Conservation (phyloP, 306 rosid species). For the Herpetospermum pedunculosum region DNA sequence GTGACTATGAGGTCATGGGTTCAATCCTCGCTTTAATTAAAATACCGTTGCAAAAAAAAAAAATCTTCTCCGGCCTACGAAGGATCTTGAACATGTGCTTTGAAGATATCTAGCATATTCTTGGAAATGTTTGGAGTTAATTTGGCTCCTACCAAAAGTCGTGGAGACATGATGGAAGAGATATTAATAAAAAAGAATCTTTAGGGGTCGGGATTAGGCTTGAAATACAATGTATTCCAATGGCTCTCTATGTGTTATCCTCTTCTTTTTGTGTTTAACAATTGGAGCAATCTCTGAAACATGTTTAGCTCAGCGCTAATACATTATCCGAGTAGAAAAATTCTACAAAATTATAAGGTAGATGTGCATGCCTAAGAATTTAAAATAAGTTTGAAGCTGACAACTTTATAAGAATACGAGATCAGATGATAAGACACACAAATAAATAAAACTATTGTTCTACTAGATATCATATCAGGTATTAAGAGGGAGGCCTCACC, state of each 20-base stretch:
- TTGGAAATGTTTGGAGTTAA: neutral
- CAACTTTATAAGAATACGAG: neutral
- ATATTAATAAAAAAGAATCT: neutral
- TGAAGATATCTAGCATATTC: no score
- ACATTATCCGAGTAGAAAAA: neutral
- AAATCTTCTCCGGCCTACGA: no score
- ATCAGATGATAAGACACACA: no score
- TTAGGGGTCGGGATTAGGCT: neutral
- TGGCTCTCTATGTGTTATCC: neutral
- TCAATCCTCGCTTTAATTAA: no score
- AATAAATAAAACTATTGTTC: no score
- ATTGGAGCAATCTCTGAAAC: neutral
- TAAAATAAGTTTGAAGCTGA: no score
- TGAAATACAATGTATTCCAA: neutral
- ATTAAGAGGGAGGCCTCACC: constrained; percentile 23
- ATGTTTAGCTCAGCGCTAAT: neutral
- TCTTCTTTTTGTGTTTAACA: neutral
- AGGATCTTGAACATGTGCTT: neutral
- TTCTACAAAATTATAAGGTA: neutral
- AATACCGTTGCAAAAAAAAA: no score
- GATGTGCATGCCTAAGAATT: neutral
- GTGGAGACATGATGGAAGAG: neutral
- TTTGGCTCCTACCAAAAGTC: neutral
- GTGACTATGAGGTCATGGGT: no score
- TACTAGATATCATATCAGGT: no score